Conservation (phyloP, 2,329 filamentous ascomycete genomes). For the Coniochaeta sp. region DNA sequence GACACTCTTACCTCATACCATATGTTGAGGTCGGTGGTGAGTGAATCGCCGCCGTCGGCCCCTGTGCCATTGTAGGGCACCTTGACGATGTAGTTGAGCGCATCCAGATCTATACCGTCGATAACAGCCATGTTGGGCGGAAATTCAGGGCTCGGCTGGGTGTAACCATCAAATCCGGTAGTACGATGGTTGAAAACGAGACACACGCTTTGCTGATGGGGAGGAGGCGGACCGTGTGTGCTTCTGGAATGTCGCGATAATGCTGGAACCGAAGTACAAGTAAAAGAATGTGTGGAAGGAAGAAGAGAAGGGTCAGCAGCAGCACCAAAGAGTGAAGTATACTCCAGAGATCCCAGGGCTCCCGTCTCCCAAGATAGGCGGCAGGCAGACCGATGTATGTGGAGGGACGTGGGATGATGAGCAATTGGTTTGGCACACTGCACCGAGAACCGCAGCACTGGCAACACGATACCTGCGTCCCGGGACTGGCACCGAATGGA, state of each 20-base stretch:
- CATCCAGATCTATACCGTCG: conserved; percentile 33
- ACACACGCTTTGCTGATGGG: neutral
- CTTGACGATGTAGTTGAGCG: conserved; percentile 35
- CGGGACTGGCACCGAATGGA: neutral
- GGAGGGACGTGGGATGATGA: conserved; percentile 2
- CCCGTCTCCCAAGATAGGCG: too few species aligned
- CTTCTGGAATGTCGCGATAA: too few species aligned
- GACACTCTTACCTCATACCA: conserved; percentile 59
- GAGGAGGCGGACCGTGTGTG: neutral
- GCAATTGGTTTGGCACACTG: neutral
- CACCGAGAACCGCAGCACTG: too few species aligned
- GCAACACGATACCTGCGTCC: neutral
- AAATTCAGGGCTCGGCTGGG: neutral
- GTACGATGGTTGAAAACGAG: neutral
- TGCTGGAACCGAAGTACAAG: neutral
- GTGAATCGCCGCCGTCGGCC: conserved; percentile 60
- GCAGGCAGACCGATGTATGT: neutral
- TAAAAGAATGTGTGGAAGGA: neutral
- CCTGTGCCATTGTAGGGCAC: conserved; percentile 59
- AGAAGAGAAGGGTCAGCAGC: neutral
- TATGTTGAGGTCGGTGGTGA: conserved; percentile 64
- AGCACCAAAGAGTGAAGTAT: neutral
- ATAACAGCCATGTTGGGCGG: conserved; percentile 23
- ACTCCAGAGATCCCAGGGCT: neutral
- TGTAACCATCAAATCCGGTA: neutral